A percentile compares a stretch with the other conserved stretches of the same genome.
phyloP scores from a whole-genome alignment of 225 moss, liverwort and hornwort species.

The Bryoerythrophyllum caledonicum region DNA sequence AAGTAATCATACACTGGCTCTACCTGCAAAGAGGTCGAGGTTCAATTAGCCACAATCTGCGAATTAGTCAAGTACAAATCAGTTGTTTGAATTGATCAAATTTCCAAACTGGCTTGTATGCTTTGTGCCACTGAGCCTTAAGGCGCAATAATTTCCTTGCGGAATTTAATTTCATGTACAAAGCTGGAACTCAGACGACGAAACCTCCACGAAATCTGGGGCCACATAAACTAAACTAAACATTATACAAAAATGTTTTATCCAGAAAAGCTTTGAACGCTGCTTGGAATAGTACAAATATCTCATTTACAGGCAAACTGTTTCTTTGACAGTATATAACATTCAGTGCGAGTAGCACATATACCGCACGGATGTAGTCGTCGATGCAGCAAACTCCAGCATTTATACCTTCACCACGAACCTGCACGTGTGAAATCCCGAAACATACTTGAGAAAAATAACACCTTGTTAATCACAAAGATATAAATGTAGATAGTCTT shows the following conservation, averaged over 20 bases:
- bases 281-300: constrained; percentile 1
- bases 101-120: constrained; percentile 9
- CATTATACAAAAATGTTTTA: not conserved
- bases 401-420: constrained; percentile 65
- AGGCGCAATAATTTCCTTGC: not conserved
- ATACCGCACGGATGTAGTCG: constrained; percentile 68
- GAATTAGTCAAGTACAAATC: not conserved
- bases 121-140: not conserved
- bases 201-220: constrained; percentile 4
- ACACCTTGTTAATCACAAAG: not conserved
- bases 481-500: not conserved
- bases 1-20: constrained; percentile 71
- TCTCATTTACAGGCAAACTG: constrained; percentile 9
- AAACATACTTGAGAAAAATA: not conserved
- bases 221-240: not conserved
- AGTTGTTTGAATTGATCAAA: not conserved
- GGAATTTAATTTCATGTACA: not conserved
- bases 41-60: constrained; percentile 14
- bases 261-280: not conserved
- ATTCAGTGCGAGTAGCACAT: constrained; percentile 13
- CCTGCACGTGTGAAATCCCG: constrained; percentile 42
- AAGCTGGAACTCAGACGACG: not conserved
- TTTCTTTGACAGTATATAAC: constrained; percentile 2
- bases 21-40: constrained; percentile 42
- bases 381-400: constrained; percentile 71